Percentiles rank a stretch among this genome's conserved stretches.
phyloP scores from a whole-genome alignment of 176 grass and related monocot genomes.

The Secale cereale region DNA sequence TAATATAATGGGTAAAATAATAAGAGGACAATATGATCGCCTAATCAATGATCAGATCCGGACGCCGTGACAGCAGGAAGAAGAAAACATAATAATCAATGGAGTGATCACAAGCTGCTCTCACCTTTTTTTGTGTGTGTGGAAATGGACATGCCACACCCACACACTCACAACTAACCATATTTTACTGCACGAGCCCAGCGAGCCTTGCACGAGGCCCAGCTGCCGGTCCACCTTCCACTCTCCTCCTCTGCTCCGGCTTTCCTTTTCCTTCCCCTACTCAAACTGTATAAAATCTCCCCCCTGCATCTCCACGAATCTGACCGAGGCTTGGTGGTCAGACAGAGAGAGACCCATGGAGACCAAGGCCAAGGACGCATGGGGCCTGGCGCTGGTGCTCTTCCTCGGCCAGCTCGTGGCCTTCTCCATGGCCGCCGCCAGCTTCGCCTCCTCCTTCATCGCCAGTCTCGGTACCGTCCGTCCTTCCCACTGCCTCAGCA shows the following conservation, averaged over 20 bases:
- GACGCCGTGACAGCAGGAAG: too few relatives aligned
- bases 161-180: not conserved
- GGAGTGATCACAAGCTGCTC: not conserved
- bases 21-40: not conserved
- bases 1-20: too few relatives aligned
- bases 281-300: not conserved
- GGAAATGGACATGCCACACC: too few relatives aligned
- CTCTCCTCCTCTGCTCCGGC: too few relatives aligned
- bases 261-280: too few relatives aligned
- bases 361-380: conserved; percentile 29
- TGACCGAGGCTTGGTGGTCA: not conserved
- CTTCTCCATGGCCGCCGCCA: conserved; percentile 45
- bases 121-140: not conserved
- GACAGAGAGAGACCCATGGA: not conserved
- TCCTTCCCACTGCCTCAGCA: too few relatives aligned
- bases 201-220: too few relatives aligned
- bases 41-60: too few relatives aligned
- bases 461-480: conserved; percentile 3
- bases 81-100: not conserved
- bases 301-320: not conserved
- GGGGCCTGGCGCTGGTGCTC: conserved; percentile 31
- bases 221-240: too few relatives aligned
- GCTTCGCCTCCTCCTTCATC: conserved; percentile 62
- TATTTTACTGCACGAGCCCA: not conserved
- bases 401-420: conserved; percentile 59